A percentile compares a stretch with the other conserved stretches of the same genome.
phyloP scores from a whole-genome alignment of 306 rosid species.

The Trifolium dubium region DNA sequence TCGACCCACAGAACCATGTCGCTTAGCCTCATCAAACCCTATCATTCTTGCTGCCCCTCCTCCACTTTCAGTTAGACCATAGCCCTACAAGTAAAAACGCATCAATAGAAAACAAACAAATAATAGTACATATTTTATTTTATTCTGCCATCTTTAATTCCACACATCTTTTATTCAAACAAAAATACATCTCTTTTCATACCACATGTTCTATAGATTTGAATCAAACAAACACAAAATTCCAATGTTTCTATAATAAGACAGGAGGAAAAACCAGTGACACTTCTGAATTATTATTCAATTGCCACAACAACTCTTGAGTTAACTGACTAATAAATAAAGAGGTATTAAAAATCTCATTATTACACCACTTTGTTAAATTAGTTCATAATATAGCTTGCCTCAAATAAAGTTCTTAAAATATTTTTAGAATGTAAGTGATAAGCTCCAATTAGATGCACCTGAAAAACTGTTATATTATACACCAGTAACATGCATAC shows the following conservation, averaged over 20 bases:
- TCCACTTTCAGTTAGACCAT: conserved; percentile 81
- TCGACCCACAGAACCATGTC: conserved; percentile 74
- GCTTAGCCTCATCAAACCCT: conserved; percentile 64
- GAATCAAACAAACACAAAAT: conserved; percentile 3
- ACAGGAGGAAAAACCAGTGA: too few species aligned
- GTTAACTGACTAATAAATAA: background rate
- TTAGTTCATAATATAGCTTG: too few species aligned
- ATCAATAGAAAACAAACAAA: background rate
- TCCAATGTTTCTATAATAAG: background rate
- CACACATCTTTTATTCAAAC: background rate
- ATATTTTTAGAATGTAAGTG: background rate
- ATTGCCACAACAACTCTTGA: too few species aligned
- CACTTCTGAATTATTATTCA: too few species aligned
- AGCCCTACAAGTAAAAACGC: conserved; percentile 59
- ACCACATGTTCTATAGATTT: background rate
- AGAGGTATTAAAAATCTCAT: too few species aligned
- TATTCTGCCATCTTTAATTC: background rate
- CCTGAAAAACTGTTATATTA: background rate
- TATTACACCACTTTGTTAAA: too few species aligned
- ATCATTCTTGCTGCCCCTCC: conserved; percentile 63
- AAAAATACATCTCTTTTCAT: background rate
- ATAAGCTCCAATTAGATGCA: background rate
- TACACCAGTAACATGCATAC: background rate
- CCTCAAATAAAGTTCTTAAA: too few species aligned
- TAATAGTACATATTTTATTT: background rate